These are phyloP conservation scores for Solanum lignicaule DNA, from an alignment of 257 asterid species.

Conservation along the genomic window DNA sequence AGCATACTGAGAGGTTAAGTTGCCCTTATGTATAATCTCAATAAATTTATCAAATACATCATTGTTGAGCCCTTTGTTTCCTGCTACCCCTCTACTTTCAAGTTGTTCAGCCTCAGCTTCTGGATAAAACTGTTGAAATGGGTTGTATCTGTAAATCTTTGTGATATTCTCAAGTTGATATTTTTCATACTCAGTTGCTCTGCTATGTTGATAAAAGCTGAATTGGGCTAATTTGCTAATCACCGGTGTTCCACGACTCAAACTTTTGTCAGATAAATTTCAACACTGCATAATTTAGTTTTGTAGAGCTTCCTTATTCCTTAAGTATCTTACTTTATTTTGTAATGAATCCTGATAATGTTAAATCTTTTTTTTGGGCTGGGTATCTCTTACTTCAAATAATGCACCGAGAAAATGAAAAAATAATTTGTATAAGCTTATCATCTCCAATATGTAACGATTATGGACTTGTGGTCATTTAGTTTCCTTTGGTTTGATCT, in stretches of 20 bases:
- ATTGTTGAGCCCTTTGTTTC: not conserved
- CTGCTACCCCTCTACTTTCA: not conserved
- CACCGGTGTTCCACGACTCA: not conserved
- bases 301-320: not conserved
- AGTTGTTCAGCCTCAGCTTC: not conserved
- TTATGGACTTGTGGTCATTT: not conserved
- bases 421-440: not conserved
- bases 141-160: not conserved
- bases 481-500: not conserved
- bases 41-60: not conserved
- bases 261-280: not conserved
- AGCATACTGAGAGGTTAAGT: not conserved
- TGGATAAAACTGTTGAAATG: not conserved
- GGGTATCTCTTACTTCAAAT: not conserved
- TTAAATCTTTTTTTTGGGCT: not conserved
- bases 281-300: not conserved
- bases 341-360: not conserved
- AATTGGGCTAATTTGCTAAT: not conserved
- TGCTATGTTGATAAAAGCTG: not conserved
- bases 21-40: not conserved
- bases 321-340: not conserved
- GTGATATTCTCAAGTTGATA: not conserved
- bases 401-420: conserved; percentile 2
- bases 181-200: not conserved
- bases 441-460: not conserved